Conservation (phyloP, 805 yeast genomes). For the Sungouiella thailandica region DNA sequence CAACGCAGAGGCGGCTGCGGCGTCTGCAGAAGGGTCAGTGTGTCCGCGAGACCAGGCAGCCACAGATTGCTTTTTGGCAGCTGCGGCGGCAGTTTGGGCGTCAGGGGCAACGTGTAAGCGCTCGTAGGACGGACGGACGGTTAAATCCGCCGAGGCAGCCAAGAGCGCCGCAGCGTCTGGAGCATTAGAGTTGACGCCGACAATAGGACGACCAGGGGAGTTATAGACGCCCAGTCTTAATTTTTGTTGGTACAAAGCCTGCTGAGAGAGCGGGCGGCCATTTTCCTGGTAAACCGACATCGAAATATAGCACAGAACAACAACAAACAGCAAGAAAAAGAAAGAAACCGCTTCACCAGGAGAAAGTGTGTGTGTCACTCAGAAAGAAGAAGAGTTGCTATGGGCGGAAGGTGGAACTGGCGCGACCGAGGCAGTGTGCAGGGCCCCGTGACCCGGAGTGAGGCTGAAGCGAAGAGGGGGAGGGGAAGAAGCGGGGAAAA, state of each 20-base stretch:
- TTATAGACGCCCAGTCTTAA: slow-evolving; percentile 63
- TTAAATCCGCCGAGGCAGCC: slow-evolving; percentile 63
- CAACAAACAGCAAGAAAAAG: no score
- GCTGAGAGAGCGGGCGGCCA: slow-evolving; percentile 68
- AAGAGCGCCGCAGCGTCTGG: slow-evolving; percentile 74
- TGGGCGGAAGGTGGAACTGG: not conserved
- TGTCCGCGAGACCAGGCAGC: slow-evolving; percentile 44
- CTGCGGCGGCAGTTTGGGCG: slow-evolving; percentile 62
- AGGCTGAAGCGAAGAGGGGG: no score
- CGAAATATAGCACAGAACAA: no score
- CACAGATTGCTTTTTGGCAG: slow-evolving; percentile 40
- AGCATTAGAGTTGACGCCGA: slow-evolving; percentile 66
- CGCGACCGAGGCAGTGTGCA: no score
- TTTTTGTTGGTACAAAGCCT: slow-evolving; percentile 71
- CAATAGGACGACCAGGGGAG: slow-evolving; percentile 40
- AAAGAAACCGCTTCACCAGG: no score
- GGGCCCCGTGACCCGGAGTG: no score
- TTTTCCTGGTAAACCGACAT: slow-evolving; percentile 60
- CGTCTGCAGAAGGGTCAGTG: slow-evolving; percentile 44
- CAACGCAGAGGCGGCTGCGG: slow-evolving; percentile 41
- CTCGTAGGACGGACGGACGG: slow-evolving; percentile 58
- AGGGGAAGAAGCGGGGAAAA: no score
- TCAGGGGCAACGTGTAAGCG: slow-evolving; percentile 49
- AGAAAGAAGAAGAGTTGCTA: no score
- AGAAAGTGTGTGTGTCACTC: no score